Base-by-base conservation (phyloP, 805 yeast genomes). In the Starmera caribaea region DNA sequence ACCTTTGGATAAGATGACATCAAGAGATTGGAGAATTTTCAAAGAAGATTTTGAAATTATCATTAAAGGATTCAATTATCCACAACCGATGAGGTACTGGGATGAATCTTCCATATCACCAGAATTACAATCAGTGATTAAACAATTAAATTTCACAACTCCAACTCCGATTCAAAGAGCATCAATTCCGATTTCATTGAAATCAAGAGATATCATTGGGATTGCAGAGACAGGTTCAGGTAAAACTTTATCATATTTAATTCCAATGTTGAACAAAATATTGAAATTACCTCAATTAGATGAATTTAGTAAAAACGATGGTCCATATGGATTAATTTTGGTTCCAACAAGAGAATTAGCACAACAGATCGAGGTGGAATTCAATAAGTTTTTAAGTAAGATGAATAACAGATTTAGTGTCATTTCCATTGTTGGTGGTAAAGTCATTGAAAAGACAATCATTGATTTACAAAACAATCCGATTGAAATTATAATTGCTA, bases 141-240 rank as follows among this genome's bases (percentile, higher is more conserved):
- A 54, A 0, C 52, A 62, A 6, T 51, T 74, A 17, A 69, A 73
- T 0, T 88, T 74, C 51, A 44, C 48, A 1, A 74, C 73, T 8
- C 97, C 97, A 4, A 84, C 97, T 0, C 92, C 97, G 0, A 82
- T 92, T 42, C 98, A 90, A 57, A 63, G 96, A 45, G 92, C 94
- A 0, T 72, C 96, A 0, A 76, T 90, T 5, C 96, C 97, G 0
- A 62, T 80, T 21, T 79, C 81, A 0, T 50, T 79, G 16, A 55
- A 63, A 0, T 63, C 70, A 3, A 60, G 75, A 17, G 96, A 90
- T 56, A 66, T 85, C 2, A 68, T 89, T 16, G 97, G 96, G 12
- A 73, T 89, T n/a, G 97, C 97, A 0, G 88, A 88, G 48, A 90
- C 98, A 0, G 98, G 98, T 11, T 84, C 95, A 1, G 98, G 98